These are phyloP conservation scores for Punica granatum DNA, from an alignment of 345 rosid genomes.

Conservation along the genomic window DNA sequence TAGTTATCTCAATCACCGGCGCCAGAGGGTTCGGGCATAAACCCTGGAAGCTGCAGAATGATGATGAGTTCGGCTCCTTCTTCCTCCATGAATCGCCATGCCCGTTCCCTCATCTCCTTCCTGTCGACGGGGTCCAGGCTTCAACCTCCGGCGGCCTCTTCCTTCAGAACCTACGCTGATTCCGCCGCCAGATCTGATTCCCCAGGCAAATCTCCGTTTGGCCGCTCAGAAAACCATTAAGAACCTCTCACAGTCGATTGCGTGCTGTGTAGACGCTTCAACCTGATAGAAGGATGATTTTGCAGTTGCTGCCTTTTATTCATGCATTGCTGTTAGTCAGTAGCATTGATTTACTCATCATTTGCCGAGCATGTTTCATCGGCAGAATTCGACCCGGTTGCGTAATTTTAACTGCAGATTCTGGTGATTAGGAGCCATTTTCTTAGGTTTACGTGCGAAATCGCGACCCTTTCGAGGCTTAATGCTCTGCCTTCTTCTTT, in stretches of 20 bases:
- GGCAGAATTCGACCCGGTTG: too few species aligned
- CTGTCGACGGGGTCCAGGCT: neutral
- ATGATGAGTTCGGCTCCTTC: slow-evolving; percentile 1
- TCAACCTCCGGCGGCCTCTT: neutral
- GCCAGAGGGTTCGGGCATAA: neutral
- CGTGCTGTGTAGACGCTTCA: neutral
- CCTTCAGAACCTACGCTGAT: neutral
- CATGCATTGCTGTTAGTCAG: neutral
- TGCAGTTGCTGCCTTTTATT: neutral
- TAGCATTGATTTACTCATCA: neutral
- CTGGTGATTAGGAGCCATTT: too few species aligned
- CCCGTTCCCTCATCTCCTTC: slow-evolving; percentile 10
- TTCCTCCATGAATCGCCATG: slow-evolving; percentile 3
- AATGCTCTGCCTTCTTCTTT: too few species aligned
- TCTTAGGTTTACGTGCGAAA: too few species aligned
- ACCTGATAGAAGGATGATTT: neutral
- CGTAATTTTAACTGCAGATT: too few species aligned
- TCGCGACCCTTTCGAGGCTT: too few species aligned
- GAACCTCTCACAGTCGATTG: neutral
- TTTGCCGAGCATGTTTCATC: neutral
- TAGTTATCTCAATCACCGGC: too few species aligned
- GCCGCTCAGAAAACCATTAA: neutral
- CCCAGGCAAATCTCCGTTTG: slow-evolving; percentile 4
- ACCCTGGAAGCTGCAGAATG: neutral
- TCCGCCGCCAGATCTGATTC: neutral